A percentile compares a stretch with the other conserved stretches of the same genome.
phyloP scores from a whole-genome alignment of 345 rosid genomes.

The Cardamine resedifolia region DNA sequence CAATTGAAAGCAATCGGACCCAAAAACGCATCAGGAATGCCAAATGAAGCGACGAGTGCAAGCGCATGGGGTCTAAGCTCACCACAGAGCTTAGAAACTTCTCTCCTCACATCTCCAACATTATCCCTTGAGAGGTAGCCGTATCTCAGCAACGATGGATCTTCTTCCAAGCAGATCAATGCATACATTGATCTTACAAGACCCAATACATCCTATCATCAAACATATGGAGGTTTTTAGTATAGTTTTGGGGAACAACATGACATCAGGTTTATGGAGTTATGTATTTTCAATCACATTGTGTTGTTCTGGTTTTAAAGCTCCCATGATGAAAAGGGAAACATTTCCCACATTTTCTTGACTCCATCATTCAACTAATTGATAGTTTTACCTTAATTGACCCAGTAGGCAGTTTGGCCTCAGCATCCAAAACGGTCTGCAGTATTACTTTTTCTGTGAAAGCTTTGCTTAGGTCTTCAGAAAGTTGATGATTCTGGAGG shows the following conservation, averaged over 20 bases:
- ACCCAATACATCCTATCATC: slow-evolving; percentile 53
- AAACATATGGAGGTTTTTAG: background rate
- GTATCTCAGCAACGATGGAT: slow-evolving; percentile 66
- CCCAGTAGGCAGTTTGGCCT: slow-evolving; percentile 51
- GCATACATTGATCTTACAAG: slow-evolving; percentile 71
- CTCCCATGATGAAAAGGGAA: too few species aligned
- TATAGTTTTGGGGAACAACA: background rate
- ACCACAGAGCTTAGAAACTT: too few species aligned
- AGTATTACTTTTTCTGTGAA: slow-evolving; percentile 73
- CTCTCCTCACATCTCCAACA: too few species aligned
- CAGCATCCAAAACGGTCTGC: slow-evolving; percentile 59
- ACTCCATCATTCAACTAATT: background rate
- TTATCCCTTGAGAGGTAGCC: slow-evolving; percentile 68
- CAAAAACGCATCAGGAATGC: too few species aligned
- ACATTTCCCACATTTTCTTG: too few species aligned
- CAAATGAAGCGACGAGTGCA: too few species aligned
- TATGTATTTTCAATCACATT: too few species aligned
- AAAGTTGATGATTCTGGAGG: slow-evolving; percentile 83
- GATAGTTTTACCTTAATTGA: slow-evolving; percentile 58
- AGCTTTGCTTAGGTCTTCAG: slow-evolving; percentile 89
- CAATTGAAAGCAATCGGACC: too few species aligned
- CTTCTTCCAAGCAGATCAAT: slow-evolving; percentile 70
- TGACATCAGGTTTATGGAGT: too few species aligned
- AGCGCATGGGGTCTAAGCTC: too few species aligned
- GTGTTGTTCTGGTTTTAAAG: too few species aligned